These are phyloP conservation scores for Parmelia sp. DNA, from an alignment of 495 filamentous ascomycete genomes.

Conservation along the genomic window DNA sequence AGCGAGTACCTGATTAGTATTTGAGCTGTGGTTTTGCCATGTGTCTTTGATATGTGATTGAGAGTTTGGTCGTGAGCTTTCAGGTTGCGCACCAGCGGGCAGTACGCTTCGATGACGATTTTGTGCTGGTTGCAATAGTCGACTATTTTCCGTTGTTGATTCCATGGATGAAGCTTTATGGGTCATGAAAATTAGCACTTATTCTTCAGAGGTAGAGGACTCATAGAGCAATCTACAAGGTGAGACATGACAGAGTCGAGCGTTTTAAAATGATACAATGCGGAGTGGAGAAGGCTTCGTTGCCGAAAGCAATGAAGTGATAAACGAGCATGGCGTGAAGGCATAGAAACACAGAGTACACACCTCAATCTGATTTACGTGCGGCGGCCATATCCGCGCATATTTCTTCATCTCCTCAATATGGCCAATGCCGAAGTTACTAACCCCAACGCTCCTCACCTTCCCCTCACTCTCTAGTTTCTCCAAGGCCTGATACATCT, in stretches of 20 bases:
- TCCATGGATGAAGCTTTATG: slow-evolving; percentile 58
- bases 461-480: slow-evolving; percentile 50
- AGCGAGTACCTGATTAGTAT: slow-evolving; percentile 49
- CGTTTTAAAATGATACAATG: not conserved
- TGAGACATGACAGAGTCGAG: not conserved
- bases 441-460: slow-evolving; percentile 60
- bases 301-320: not conserved
- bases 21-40: slow-evolving; percentile 46
- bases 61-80: slow-evolving; percentile 53
- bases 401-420: slow-evolving; percentile 57
- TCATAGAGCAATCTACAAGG: not conserved
- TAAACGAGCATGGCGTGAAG: not conserved
- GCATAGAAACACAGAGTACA: not conserved
- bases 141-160: slow-evolving; percentile 55
- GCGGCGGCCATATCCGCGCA: slow-evolving; percentile 57
- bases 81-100: slow-evolving; percentile 56
- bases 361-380: slow-evolving; percentile 67
- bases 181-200: not conserved
- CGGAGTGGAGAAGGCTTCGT: not conserved
- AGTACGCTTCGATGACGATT: slow-evolving; percentile 63
- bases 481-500: slow-evolving; percentile 63
- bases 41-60: slow-evolving; percentile 46
- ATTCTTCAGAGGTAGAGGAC: not conserved
- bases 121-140: slow-evolving; percentile 54
- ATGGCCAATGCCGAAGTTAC: slow-evolving; percentile 59